These are phyloP conservation scores for Naganishia vaughanmartiniae DNA, from an alignment of 768 basidiomycete genomes.

Conservation along the genomic window DNA sequence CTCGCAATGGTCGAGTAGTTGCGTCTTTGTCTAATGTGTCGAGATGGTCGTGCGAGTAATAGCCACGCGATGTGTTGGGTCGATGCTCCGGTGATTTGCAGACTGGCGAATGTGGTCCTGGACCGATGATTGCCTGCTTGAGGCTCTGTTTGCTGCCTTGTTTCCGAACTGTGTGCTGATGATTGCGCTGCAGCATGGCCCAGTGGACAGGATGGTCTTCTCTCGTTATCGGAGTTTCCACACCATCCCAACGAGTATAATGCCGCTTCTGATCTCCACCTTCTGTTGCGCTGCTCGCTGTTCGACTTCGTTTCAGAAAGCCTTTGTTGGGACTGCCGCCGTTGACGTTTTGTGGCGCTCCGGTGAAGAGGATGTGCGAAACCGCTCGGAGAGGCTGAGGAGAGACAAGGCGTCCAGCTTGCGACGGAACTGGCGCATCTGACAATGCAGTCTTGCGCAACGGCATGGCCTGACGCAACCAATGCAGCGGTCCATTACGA, in stretches of 20 bases:
- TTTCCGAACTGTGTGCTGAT: conserved; percentile 10
- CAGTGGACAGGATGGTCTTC: conserved; percentile 27
- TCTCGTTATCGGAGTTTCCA: conserved; percentile 23
- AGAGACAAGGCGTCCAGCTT: too few species aligned
- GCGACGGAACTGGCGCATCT: neutral
- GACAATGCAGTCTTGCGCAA: neutral
- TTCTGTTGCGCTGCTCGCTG: conserved; percentile 7
- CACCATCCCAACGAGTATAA: conserved; percentile 31
- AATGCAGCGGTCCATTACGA: neutral
- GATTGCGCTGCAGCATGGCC: conserved; percentile 12
- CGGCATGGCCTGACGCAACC: neutral
- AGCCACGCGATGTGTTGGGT: neutral
- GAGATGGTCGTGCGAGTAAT: neutral
- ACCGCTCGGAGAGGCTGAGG: conserved; percentile 7
- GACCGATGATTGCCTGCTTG: neutral
- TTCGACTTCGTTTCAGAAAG: conserved; percentile 7
- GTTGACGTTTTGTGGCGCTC: neutral
- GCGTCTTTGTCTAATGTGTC: neutral
- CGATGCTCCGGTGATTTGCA: neutral
- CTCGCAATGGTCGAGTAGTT: neutral
- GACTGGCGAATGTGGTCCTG: neutral
- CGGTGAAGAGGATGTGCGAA: neutral
- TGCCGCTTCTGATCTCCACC: conserved; percentile 19
- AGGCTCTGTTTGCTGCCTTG: conserved; percentile 28
- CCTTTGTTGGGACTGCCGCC: conserved; percentile 1